Conservation (phyloP, 495 filamentous ascomycete species). For the Penicillium ochrochloron region DNA sequence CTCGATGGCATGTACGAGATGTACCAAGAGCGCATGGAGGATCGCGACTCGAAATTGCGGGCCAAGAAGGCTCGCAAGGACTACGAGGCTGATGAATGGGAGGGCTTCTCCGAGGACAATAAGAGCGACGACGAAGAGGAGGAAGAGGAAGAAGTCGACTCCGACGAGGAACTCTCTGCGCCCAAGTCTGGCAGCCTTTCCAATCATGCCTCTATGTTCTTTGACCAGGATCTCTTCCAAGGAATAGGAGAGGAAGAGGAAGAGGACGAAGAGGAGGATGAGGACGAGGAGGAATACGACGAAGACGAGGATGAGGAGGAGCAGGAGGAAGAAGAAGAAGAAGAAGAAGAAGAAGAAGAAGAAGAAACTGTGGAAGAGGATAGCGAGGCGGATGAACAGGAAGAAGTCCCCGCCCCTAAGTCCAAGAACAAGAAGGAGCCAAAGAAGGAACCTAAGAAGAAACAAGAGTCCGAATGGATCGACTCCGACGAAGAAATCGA, state of each 20-base stretch:
- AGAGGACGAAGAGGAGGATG: slow-evolving; percentile 50
- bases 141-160: slow-evolving; percentile 45
- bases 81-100: slow-evolving; percentile 85
- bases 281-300: slow-evolving; percentile 48
- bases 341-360: slow-evolving; percentile 33
- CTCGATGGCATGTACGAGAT: slow-evolving; percentile 84
- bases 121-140: slow-evolving; percentile 57
- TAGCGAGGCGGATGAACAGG: slow-evolving; percentile 27
- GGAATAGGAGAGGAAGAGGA: slow-evolving; percentile 63
- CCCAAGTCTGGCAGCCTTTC: slow-evolving; percentile 63
- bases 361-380: slow-evolving; percentile 25
- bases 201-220: slow-evolving; percentile 84
- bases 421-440: slow-evolving; percentile 33
- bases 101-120: slow-evolving; percentile 78
- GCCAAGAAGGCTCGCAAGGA: slow-evolving; percentile 87
- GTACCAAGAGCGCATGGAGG: slow-evolving; percentile 80
- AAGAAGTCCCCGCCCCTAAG: slow-evolving; percentile 21
- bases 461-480: slow-evolving; percentile 62
- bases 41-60: slow-evolving; percentile 80
- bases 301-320: slow-evolving; percentile 37
- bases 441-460: slow-evolving; percentile 52
- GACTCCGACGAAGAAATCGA: slow-evolving; percentile 66
- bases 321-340: slow-evolving; percentile 50
- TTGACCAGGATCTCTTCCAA: slow-evolving; percentile 94
- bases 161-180: slow-evolving; percentile 58